phyloP scores from a whole-genome alignment of 805 yeast species.

The Starmerella bombicola region DNA sequence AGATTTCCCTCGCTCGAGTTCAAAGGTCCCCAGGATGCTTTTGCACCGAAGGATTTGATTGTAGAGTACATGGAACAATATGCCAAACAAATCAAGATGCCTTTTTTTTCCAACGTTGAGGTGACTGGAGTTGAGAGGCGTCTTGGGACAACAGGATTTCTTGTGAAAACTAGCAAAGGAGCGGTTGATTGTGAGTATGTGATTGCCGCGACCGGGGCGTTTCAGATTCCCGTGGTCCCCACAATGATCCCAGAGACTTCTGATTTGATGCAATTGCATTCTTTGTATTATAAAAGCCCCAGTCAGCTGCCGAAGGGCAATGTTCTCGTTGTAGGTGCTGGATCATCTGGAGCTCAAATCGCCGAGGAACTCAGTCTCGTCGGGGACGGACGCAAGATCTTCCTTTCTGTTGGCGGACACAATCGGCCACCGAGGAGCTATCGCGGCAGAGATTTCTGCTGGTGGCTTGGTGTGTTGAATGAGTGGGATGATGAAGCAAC shows the following conservation, averaged over 20 bases:
- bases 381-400: conserved; percentile 4
- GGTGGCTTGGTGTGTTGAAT: conserved; percentile 21
- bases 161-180: conserved; percentile 5
- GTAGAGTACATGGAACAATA: conserved; percentile 15
- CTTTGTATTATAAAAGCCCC: conserved; percentile 14
- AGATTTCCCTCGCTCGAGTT: conserved; percentile 15
- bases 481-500: conserved; percentile 17
- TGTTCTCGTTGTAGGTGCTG: conserved; percentile 18
- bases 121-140: conserved; percentile 5
- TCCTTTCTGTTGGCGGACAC: conserved; percentile 17
- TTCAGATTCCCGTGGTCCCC: conserved; percentile 17
- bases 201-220: conserved; percentile 18
- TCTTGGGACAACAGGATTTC: conserved; percentile 6
- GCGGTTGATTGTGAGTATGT: conserved; percentile 5
- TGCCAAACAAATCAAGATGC: conserved; percentile 10
- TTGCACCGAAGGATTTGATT: conserved; percentile 11
- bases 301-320: conserved; percentile 11
- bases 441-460: conserved; percentile 19
- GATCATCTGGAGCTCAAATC: conserved; percentile 20
- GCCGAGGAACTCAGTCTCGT: conserved; percentile 15
- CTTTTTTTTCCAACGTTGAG: conserved; percentile 8
- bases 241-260: conserved; percentile 8
- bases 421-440: conserved; percentile 19
- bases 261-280: conserved; percentile 12
- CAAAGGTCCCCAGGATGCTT: conserved; percentile 5